Evolutionary conservation across 1,139 yeast species (phyloP).

Genomic region (Yamadazyma conglobata): DNA sequence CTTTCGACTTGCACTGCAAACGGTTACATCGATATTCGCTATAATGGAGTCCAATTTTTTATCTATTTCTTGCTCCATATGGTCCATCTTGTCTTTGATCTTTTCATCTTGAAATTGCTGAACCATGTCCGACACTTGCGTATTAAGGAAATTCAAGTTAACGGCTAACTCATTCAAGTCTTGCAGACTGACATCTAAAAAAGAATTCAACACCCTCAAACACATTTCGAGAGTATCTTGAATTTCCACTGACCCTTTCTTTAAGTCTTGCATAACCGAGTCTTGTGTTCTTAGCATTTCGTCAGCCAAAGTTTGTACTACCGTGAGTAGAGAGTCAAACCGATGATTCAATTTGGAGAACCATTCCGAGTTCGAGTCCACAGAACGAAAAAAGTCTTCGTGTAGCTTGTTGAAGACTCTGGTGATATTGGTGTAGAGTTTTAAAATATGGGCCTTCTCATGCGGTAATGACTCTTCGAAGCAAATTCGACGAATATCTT

Average conservation of each 20-base stretch:
- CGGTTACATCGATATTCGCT: constrained; percentile 2
- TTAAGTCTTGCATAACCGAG: constrained; percentile 11
- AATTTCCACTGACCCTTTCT: constrained; percentile 9
- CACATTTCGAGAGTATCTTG: constrained; percentile 15
- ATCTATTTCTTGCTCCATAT: constrained; percentile 7
- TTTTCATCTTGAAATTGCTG: constrained; percentile 6
- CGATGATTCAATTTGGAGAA: constrained; percentile 14
- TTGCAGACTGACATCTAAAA: constrained; percentile 4
- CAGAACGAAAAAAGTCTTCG: constrained; percentile 16
- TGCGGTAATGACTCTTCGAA: constrained; percentile 48
- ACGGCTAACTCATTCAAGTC: constrained; percentile 15
- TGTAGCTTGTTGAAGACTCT: constrained; percentile 22
- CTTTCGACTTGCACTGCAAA: no score
- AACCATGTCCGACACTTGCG: constrained; percentile 12
- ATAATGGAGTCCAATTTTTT: constrained; percentile 3
- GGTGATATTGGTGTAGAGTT: constrained; percentile 47
- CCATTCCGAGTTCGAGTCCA: constrained; percentile 11
- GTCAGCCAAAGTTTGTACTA: constrained; percentile 5
- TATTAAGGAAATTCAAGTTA: constrained; percentile 12
- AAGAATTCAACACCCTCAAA: constrained; percentile 9
- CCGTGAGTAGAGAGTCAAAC: constrained; percentile 17
- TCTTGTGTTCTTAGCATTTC: constrained; percentile 8
- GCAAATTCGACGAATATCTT: constrained; percentile 47
- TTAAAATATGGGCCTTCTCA: constrained; percentile 49
- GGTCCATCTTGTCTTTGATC: constrained; percentile 8